Base-by-base conservation (phyloP, 1,139 yeast genomes). In the Kurtzmaniella natalensis region DNA sequence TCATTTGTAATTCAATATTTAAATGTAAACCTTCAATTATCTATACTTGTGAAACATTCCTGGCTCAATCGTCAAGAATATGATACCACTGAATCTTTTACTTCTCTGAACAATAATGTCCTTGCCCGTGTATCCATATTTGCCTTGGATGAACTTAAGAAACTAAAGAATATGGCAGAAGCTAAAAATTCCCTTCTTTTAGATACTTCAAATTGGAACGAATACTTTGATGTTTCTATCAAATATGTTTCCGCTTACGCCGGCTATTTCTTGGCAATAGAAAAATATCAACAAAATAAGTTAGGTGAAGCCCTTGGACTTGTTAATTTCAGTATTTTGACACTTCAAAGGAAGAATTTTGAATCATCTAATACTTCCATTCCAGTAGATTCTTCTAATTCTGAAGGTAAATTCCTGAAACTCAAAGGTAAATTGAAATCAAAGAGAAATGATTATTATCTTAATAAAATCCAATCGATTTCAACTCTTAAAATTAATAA, bases 301-400 rank as follows among this genome's bases (percentile, higher is more conserved):
- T 33, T 68, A 8, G 76, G 76, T 1, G 59, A 57, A 27, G 71
- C 75, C 1, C 54, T 70, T 16, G 76, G 76, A 0, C 46, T 69
- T 14, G 46, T 67, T 4, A 64, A 67, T 35, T 67, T 54, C 34
- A 50, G 71, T 18, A 49, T 69, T 11, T 43, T 69, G n/a, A 50
- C 53, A 16, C 49, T 70, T 15, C 74, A 70, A 37, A 62, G 66
- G 34, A 67, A 65, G 39, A 49, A 49, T 18, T 24, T 53, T 10
- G 40, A 47, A 10, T 50, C 14, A 4, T 10, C 19, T 4, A 45
- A 8, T 5, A 14, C 14, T 9, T n/a, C n/a, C n/a, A n/a, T n/a
- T n/a, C n/a, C n/a, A n/a, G n/a, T n/a, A n/a, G n/a, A n/a, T n/a
- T 13, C 41, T n/a, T 25, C 28, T 3, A 40, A 37, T 30, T 28